A percentile compares a stretch with the other conserved stretches of the same genome.
These are phyloP conservation scores for Mucor piriformis DNA, from an alignment of 371 early-diverging fungal species.

Conservation along the genomic window DNA sequence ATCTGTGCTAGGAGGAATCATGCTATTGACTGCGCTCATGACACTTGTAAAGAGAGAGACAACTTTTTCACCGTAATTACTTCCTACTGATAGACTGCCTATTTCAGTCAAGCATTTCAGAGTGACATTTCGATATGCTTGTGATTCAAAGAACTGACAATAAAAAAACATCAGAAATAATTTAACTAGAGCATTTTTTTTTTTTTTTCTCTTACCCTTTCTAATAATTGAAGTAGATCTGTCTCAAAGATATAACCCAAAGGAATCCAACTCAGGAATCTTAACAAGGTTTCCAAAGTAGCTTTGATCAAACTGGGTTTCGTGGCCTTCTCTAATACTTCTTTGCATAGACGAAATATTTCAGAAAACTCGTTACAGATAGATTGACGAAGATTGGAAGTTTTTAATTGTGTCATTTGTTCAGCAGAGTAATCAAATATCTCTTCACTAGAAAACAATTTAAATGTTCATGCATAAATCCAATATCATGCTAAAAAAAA, in stretches of 20 bases:
- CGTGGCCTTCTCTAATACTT: constrained; percentile 91
- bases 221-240: constrained; percentile 83
- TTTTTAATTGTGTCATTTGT: constrained; percentile 96
- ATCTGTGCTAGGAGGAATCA: constrained; percentile 67
- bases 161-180: not conserved
- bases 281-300: constrained; percentile 90
- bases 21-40: constrained; percentile 67
- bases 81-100: constrained; percentile 74
- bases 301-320: constrained; percentile 89
- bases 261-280: constrained; percentile 98
- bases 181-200: not conserved
- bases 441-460: constrained; percentile 81
- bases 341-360: constrained; percentile 94
- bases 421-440: constrained; percentile 98
- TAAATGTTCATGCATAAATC: not conserved
- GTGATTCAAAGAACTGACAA: constrained; percentile 75
- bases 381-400: constrained; percentile 83
- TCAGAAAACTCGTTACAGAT: constrained; percentile 97
- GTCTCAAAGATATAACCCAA: constrained; percentile 97
- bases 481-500: not conserved
- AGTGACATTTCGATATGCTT: constrained; percentile 89
- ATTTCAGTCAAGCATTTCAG: constrained; percentile 96
- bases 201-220: constrained; percentile 62
- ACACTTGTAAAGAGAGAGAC: constrained; percentile 79
- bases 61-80: constrained; percentile 81